Conservation (phyloP, 2,329 filamentous ascomycete species). For the Exophiala mesophila region DNA sequence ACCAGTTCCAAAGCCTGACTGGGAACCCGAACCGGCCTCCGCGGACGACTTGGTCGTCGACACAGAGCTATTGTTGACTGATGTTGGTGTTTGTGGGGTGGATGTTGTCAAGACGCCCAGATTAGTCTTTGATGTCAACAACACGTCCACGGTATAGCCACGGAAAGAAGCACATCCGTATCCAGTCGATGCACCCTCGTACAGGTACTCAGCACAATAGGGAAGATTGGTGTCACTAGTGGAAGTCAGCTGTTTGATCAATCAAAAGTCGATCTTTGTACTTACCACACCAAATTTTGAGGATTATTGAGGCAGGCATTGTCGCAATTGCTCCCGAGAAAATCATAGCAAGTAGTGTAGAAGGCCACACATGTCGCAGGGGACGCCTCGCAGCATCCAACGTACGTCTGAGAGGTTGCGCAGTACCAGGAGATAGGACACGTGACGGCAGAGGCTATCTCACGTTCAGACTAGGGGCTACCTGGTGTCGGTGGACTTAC, state of each 20-base stretch:
- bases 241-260: no score
- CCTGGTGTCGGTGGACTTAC: no score
- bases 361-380: slow-evolving; percentile 1
- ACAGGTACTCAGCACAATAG: slow-evolving; percentile 7
- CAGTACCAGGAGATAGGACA: slow-evolving; percentile 1
- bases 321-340: slow-evolving; percentile 8
- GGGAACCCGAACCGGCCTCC: no score
- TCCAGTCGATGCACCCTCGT: slow-evolving; percentile 8
- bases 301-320: slow-evolving; percentile 6
- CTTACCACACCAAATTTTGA: slow-evolving; percentile 8
- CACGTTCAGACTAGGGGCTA: no score
- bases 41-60: no score
- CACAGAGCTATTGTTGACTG: no score
- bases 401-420: slow-evolving; percentile 6
- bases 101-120: background rate
- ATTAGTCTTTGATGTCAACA: background rate
- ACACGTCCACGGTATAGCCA: slow-evolving; percentile 6
- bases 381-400: slow-evolving; percentile 6
- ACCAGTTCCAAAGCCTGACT: background rate
- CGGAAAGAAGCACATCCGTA: slow-evolving; percentile 5
- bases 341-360: slow-evolving; percentile 7
- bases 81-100: background rate
- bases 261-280: no score
- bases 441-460: slow-evolving; percentile 1
- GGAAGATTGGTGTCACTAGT: slow-evolving; percentile 1